Evolutionary conservation across 1,284 basidiomycete species (phyloP).

Genomic region (Cryptococcus amylolentus): DNA sequence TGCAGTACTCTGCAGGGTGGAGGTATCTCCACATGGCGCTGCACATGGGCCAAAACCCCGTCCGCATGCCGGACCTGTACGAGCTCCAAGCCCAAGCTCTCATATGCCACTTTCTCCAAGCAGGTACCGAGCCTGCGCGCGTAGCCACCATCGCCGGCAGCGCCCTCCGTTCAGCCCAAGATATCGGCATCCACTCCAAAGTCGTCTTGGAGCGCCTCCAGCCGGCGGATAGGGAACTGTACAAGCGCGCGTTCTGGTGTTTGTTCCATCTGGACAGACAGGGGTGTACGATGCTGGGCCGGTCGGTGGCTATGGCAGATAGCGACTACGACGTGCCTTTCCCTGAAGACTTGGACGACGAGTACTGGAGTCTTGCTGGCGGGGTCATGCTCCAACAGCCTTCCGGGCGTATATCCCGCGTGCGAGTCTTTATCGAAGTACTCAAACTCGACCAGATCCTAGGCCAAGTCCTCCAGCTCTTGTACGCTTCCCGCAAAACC

Average conservation of each 20-base stretch:
- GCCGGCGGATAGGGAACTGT: slow-evolving; percentile 60
- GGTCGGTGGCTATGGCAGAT: slow-evolving; percentile 76
- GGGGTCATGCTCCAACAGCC: slow-evolving; percentile 61
- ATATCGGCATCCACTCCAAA: slow-evolving; percentile 45
- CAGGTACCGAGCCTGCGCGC: slow-evolving; percentile 63
- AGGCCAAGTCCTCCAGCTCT: slow-evolving; percentile 64
- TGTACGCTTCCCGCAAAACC: slow-evolving; percentile 70
- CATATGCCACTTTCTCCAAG: slow-evolving; percentile 53
- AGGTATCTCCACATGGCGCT: slow-evolving; percentile 65
- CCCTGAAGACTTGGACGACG: slow-evolving; percentile 78
- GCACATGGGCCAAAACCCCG: slow-evolving; percentile 56
- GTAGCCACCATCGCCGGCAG: slow-evolving; percentile 69
- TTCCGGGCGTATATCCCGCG: slow-evolving; percentile 46
- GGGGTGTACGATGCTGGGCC: slow-evolving; percentile 68
- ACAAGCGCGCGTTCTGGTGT: slow-evolving; percentile 77
- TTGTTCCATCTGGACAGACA: slow-evolving; percentile 52
- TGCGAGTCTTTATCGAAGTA: slow-evolving; percentile 64
- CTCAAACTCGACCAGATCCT: slow-evolving; percentile 69
- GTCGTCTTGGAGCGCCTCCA: slow-evolving; percentile 32
- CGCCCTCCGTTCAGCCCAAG: slow-evolving; percentile 61
- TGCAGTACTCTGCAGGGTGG: slow-evolving; percentile 64
- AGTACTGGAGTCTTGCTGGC: slow-evolving; percentile 63
- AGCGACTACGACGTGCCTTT: slow-evolving; percentile 77
- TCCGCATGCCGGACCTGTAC: slow-evolving; percentile 61
- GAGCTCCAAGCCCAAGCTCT: slow-evolving; percentile 65